A percentile compares a stretch with the other conserved stretches of the same genome.
These are phyloP conservation scores for Colletotrichum gigasporum DNA, from an alignment of 2,329 filamentous ascomycete species.

Conservation along the genomic window DNA sequence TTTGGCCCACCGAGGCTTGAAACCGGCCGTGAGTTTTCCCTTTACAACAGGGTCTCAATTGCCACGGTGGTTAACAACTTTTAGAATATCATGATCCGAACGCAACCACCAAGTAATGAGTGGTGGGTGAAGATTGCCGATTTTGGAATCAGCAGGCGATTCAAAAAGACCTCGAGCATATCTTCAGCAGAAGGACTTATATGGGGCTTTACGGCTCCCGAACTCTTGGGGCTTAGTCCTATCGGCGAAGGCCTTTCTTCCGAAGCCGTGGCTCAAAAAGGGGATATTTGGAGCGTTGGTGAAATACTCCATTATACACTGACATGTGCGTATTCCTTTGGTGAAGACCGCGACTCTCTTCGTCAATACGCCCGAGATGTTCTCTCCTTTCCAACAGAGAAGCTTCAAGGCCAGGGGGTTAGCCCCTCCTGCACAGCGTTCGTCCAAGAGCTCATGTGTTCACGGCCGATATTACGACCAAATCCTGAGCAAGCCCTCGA, in stretches of 20 bases:
- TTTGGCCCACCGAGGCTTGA: slow-evolving; percentile 1
- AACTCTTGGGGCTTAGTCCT: not conserved
- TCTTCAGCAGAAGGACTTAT: not conserved
- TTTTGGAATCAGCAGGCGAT: slow-evolving; percentile 11
- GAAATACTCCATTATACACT: slow-evolving; percentile 4
- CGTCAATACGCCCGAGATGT: not conserved
- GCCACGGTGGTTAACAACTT: not conserved
- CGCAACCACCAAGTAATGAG: not conserved
- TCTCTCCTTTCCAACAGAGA: slow-evolving; percentile 1
- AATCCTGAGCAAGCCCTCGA: not conserved
- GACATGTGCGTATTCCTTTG: slow-evolving; percentile 4
- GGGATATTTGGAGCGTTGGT: slow-evolving; percentile 3
- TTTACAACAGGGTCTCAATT: too few species aligned
- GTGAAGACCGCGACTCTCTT: not conserved
- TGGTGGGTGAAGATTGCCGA: slow-evolving; percentile 18
- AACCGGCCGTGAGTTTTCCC: not conserved
- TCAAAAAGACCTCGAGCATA: not conserved
- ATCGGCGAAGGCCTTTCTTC: not conserved
- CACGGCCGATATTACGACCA: not conserved
- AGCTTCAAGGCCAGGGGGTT: not conserved
- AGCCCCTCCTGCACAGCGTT: not conserved
- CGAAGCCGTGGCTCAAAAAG: not conserved
- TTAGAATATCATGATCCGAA: not conserved
- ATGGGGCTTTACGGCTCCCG: not conserved
- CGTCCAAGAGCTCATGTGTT: slow-evolving; percentile 3